Evolutionary conservation across 202 grass and related monocot genomes (phyloP), one percentile per base, ranked within the genome.

Genomic region (Brachypodium distachyon): DNA sequence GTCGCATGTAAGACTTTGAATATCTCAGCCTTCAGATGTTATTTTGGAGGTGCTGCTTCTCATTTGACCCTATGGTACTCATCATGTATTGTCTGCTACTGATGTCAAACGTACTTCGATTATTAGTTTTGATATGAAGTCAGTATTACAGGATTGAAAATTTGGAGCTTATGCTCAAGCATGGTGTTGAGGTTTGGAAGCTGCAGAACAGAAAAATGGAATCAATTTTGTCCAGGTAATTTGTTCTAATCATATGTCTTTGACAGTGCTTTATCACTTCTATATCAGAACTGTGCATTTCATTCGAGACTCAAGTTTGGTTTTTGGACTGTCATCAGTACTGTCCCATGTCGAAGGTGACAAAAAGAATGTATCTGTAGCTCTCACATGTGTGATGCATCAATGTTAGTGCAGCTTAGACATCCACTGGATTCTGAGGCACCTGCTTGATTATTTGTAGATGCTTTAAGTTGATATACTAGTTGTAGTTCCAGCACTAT

Each of bases 101-200:
- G 23, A 28, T 42, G 55, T 36, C 3, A 48, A 55, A 61, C 5
- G 76, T 56, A 32, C 41, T 47, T 43, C 29, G 46, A 21, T 49
- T 72, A 51, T 51, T 46, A 19, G 37, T 75, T 74, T 48, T 86
- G 48, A 70, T 67, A 72, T 22, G 61, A 19, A 63, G 21, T 72
- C 70, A 48, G 22, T 85, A 32, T 82, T 80, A 68, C 85, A 99
- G 96, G 85, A 99, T 99, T 72, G 96, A 99, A 74, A 99, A 99
- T 82, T 82, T 99, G 56, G 96, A 99, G 74, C 78, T 99, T 61
- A 87, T 90, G 80, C 83, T 99, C 54, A 96, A 91, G 76, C 73
- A 99, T 66, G 86, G 89, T 56, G 89, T 89, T 58, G 96, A 99
- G 73, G 90, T 99, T 67, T 99, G 92, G 92, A 99, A 99, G 79